phyloP scores from a whole-genome alignment of 352 stramenopile genomes.

The Globisporangium nagaii region DNA sequence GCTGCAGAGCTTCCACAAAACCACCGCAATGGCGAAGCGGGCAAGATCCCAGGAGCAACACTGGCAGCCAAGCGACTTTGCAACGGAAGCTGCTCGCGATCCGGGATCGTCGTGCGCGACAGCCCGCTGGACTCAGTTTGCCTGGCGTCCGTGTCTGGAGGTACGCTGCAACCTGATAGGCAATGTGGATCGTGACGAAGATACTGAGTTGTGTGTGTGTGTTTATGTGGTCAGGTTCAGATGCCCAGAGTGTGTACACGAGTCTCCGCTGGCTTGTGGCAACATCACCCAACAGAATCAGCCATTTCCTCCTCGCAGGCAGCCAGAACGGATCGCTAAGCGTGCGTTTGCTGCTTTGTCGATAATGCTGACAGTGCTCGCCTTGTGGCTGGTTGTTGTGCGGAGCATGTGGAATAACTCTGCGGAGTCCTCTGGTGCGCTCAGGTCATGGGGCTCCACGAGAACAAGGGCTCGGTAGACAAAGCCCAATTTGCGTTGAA shows the following conservation, averaged over 20 bases:
- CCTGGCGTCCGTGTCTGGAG: conserved; percentile 14
- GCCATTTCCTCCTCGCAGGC: conserved; percentile 26
- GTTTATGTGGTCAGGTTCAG: conserved; percentile 11
- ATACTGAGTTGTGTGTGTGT: background rate
- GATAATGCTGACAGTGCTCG: too few relatives aligned
- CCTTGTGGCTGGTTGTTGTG: too few relatives aligned
- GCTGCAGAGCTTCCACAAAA: background rate
- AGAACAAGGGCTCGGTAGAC: background rate
- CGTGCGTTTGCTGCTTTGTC: conserved; percentile 12
- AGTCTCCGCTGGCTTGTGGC: conserved; percentile 18
- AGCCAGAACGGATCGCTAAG: conserved; percentile 31
- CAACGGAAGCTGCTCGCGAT: conserved; percentile 18
- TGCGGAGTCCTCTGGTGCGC: too few relatives aligned
- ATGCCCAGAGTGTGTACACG: conserved; percentile 8
- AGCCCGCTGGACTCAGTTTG: conserved; percentile 32
- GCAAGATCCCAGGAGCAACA: background rate
- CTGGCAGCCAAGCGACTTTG: conserved; percentile 22
- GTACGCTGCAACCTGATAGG: conserved; percentile 1
- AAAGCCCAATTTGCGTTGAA: background rate
- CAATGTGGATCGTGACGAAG: background rate
- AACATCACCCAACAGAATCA: background rate
- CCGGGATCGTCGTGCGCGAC: conserved; percentile 24
- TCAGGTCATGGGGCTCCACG: background rate
- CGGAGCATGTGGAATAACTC: too few relatives aligned
- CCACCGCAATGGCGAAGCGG: background rate